Evolutionary conservation across 345 rosid species (phyloP).

Genomic region (Eucalyptus guilfoylei): DNA sequence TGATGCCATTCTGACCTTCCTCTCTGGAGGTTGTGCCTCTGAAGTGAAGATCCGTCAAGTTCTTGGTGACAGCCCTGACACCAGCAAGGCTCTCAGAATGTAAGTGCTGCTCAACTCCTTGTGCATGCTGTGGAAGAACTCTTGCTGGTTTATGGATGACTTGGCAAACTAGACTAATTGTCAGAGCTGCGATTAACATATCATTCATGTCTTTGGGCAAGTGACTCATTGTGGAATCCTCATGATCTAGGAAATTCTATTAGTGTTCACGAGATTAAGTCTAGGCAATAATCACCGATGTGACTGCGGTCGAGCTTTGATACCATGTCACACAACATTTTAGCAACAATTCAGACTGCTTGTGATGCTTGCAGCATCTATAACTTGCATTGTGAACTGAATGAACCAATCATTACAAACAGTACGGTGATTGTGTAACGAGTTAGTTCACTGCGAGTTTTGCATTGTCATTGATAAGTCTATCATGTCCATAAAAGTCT

Average conservation of each 20-base stretch:
- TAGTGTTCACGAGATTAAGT: no score
- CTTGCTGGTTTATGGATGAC: not conserved
- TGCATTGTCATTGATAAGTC: not conserved
- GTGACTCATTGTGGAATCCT: not conserved
- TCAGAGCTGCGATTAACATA: not conserved
- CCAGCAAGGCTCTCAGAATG: slow-evolving; percentile 98
- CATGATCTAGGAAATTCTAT: not conserved
- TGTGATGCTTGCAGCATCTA: not conserved
- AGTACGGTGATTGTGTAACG: not conserved
- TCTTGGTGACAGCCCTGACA: slow-evolving; percentile 89
- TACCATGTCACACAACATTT: not conserved
- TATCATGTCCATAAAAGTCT: not conserved
- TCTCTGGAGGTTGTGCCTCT: slow-evolving; percentile 46
- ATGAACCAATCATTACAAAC: not conserved
- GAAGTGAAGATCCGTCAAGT: slow-evolving; percentile 64
- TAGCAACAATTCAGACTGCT: not conserved
- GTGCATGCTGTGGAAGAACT: not conserved
- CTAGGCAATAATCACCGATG: not conserved
- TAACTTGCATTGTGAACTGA: not conserved
- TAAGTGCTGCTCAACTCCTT: not conserved
- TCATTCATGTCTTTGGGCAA: not conserved
- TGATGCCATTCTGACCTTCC: slow-evolving; percentile 62
- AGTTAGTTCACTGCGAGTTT: not conserved
- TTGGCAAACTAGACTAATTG: not conserved
- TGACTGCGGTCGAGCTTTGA: not conserved